Base-by-base conservation (phyloP, 2,329 filamentous ascomycete genomes). In the Aspergillus aculeatinus region DNA sequence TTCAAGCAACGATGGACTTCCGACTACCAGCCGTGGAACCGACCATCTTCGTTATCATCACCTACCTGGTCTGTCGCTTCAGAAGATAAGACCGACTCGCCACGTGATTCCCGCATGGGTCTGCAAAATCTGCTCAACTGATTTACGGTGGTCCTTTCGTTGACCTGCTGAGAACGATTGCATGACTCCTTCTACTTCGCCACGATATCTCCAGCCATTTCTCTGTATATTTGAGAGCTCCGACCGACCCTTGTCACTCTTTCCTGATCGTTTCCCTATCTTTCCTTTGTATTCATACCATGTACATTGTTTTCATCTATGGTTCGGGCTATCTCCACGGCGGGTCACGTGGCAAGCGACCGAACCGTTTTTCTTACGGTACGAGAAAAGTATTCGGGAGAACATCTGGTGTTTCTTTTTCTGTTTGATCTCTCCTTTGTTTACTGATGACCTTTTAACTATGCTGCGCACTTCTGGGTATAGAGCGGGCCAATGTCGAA, bases 51-150 rank as follows among this genome's bases (percentile, higher is more conserved):
- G 11, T 55, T 68, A n/a, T 60, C 71, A 14, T 60, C 71, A 25
- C 69, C 72, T 60, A 44, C 66, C 2, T 72, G 68, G 68, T 33
- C 58, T n/a, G 56, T 60, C 39, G 48, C 62, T 42, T 31, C 60
- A n/a, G 61, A 64, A 44, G 59, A 62, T 51, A 67, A 61, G 51
- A 57, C 63, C 7, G 68, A 71, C 51, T 59, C 70, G 29, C 50
- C 64, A 51, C 74, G 75, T 29, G 76, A 78, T 61, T 74, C 71
- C 23, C 74, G 76, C 19, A 78, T 78, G 74, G 75, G 75, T 29
- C 67, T 78, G 39, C 65, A 73, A 58, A 75, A 70, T 21, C 64
- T 78, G 50, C 68, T 78, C 39, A 78, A 78, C 60, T 77, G 65
- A 73, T 58, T 77, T 63, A 74, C 52, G 58, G 61, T 23, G 39